Conservation (phyloP, 73 alveolate species). For the Symbiodinium pilosum region DNA sequence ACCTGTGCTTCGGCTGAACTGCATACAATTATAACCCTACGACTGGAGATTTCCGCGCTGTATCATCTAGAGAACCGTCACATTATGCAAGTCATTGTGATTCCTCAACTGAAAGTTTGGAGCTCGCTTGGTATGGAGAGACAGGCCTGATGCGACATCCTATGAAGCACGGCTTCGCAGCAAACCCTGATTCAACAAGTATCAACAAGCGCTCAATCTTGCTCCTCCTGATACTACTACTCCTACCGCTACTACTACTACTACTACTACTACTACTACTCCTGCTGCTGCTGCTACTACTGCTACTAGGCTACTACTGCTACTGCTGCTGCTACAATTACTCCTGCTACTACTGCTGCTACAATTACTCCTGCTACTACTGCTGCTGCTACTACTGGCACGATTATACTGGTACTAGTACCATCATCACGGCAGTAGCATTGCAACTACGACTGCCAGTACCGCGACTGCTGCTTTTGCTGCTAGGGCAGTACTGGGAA, state of each 20-base stretch:
- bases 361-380: neutral
- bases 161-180: no score
- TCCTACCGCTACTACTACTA: neutral
- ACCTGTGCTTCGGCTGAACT: no score
- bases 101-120: no score
- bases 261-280: neutral
- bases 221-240: neutral
- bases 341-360: neutral
- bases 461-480: neutral
- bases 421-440: neutral
- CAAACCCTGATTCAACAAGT: no score
- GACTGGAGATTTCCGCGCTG: no score
- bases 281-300: neutral
- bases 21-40: no score
- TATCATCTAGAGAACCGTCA: no score
- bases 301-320: neutral
- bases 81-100: no score
- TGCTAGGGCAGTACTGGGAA: neutral
- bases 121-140: no score
- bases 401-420: neutral
- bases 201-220: no score
- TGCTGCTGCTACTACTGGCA: neutral
- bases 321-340: neutral
- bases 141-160: no score
- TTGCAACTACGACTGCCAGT: neutral